A percentile compares a stretch with the other conserved stretches of the same genome.
phyloP scores from a whole-genome alignment of 345 rosid genomes.

The Euphorbia lathyris region DNA sequence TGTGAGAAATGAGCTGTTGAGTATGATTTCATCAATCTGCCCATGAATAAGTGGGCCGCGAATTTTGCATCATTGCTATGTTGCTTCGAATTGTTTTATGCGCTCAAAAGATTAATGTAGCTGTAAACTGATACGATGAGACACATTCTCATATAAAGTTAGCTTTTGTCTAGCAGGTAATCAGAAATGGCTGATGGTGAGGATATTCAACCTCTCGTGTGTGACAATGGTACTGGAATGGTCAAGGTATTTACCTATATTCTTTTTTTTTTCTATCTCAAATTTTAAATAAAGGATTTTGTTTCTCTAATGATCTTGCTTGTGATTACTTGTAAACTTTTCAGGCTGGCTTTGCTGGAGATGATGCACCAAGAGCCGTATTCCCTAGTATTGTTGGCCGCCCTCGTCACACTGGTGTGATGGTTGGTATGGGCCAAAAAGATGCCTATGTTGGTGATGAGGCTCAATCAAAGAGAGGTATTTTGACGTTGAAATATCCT shows the following conservation, averaged over 20 bases:
- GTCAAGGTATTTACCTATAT: slow-evolving; percentile 44
- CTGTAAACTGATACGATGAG: neutral
- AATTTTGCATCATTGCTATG: neutral
- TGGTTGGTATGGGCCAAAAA: slow-evolving; percentile 63
- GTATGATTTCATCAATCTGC: neutral
- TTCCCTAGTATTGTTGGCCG: slow-evolving; percentile 59
- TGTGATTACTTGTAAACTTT: neutral
- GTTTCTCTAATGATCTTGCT: neutral
- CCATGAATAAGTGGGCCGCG: neutral
- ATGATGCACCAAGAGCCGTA: slow-evolving; percentile 55
- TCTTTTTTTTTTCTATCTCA: neutral
- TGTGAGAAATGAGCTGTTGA: neutral
- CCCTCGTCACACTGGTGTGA: slow-evolving; percentile 56
- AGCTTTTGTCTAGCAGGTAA: slow-evolving; percentile 21
- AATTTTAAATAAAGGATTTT: neutral
- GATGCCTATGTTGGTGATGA: slow-evolving; percentile 74
- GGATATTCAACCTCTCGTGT: slow-evolving; percentile 59
- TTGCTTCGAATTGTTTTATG: neutral
- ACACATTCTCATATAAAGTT: neutral
- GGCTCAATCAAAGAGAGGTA: slow-evolving; percentile 71
- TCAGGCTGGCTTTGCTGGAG: slow-evolving; percentile 63
- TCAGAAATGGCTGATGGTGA: slow-evolving; percentile 57
- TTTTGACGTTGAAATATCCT: slow-evolving; percentile 59
- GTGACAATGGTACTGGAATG: slow-evolving; percentile 74
- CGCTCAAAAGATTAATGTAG: neutral